Percentiles rank a stretch among this genome's conserved stretches.
Conservation (phyloP, 2,329 filamentous ascomycete species). For the Botrytis hyacinthi region DNA sequence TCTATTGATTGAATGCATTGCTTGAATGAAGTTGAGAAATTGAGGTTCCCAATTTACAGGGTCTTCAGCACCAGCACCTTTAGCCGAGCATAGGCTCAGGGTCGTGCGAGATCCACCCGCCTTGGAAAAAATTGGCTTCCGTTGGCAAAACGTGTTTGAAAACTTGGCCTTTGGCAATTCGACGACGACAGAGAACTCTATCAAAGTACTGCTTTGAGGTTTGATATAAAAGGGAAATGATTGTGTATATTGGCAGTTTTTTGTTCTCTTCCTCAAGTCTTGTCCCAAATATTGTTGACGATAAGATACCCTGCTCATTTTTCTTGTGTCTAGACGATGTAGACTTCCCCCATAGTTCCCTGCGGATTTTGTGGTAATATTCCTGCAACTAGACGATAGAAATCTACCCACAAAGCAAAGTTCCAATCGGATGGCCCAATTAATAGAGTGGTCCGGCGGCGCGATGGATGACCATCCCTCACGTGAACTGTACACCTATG, state of each 20-base stretch:
- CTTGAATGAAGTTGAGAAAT: constrained; percentile 5
- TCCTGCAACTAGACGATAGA: neutral
- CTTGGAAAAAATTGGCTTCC: constrained; percentile 13
- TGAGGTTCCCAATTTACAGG: neutral
- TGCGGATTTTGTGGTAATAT: neutral
- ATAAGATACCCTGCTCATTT: neutral
- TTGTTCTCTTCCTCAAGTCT: neutral
- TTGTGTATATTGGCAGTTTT: neutral
- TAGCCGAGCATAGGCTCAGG: constrained; percentile 3
- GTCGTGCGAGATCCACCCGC: neutral
- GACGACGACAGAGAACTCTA: neutral
- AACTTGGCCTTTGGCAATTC: constrained; percentile 6
- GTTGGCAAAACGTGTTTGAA: constrained; percentile 4
- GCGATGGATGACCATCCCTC: neutral
- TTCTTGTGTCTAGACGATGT: neutral
- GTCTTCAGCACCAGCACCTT: neutral
- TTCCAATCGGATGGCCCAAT: neutral
- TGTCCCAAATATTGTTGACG: neutral
- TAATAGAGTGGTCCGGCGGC: neutral
- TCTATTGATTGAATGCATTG: neutral
- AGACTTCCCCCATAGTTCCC: neutral
- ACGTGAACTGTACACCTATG: neutral
- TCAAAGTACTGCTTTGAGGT: neutral
- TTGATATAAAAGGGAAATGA: neutral
- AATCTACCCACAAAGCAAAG: neutral